Evolutionary conservation across 495 filamentous ascomycete species (phyloP).

Genomic region (Lepidopterella palustris): DNA sequence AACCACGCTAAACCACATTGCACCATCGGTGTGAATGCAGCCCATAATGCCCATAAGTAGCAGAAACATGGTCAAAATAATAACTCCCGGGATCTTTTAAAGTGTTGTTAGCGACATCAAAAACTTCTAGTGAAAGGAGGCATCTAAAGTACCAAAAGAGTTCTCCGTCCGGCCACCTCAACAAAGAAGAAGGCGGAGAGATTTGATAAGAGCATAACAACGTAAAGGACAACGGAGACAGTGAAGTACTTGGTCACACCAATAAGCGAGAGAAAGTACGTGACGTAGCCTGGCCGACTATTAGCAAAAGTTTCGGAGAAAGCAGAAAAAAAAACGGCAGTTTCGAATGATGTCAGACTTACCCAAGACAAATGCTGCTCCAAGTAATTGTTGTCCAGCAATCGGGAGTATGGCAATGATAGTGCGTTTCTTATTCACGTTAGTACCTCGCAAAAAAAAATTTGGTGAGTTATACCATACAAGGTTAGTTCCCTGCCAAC

Average conservation of each 20-base stretch:
- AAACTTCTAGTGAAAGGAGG: not conserved
- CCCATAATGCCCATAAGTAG: constrained; percentile 4
- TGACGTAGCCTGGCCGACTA: not conserved
- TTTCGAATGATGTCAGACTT: not conserved
- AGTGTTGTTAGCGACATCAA: not conserved
- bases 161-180: not conserved
- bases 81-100: not conserved
- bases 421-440: not conserved
- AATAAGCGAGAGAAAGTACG: constrained; percentile 2
- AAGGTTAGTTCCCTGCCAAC: not conserved
- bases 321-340: not conserved
- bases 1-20: not conserved
- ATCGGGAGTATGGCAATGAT: not conserved
- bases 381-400: constrained; percentile 4
- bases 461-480: not conserved
- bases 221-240: constrained; percentile 1
- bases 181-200: constrained; percentile 3
- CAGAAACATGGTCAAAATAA: not conserved
- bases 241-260: constrained; percentile 2
- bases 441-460: not conserved
- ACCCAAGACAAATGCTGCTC: constrained; percentile 3
- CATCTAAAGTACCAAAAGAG: not conserved
- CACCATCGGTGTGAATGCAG: not conserved
- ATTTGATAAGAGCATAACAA: constrained; percentile 2
- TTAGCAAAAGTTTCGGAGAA: not conserved